phyloP scores from a whole-genome alignment of 805 yeast genomes.

The Lachancea meyersii region DNA sequence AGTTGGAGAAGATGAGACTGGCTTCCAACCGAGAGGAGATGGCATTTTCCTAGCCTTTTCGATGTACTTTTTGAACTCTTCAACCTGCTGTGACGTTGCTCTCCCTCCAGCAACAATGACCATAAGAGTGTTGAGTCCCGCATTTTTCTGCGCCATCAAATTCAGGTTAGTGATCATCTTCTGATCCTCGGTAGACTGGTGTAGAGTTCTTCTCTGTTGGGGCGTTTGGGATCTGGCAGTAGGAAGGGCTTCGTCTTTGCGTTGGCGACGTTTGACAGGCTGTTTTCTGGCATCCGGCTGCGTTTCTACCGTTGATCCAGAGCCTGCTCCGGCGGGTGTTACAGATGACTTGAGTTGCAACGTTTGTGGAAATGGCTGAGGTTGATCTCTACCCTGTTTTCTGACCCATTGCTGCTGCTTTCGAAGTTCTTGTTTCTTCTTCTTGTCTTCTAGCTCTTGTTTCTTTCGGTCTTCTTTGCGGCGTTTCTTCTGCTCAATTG shows the following conservation, averaged over 20 bases:
- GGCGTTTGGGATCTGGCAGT: conserved; percentile 49
- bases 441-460: conserved; percentile 31
- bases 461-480: conserved; percentile 34
- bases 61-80: conserved; percentile 74
- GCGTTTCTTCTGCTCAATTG: conserved; percentile 34
- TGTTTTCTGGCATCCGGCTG: neutral
- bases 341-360: conserved; percentile 5
- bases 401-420: conserved; percentile 22
- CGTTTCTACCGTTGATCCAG: neutral
- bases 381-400: conserved; percentile 23
- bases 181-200: conserved; percentile 64
- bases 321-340: neutral
- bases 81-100: conserved; percentile 66
- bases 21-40: conserved; percentile 37
- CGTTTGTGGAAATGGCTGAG: conserved; percentile 2
- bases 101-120: conserved; percentile 77
- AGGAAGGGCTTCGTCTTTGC: conserved; percentile 7
- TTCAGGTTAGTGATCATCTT: conserved; percentile 83
- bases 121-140: conserved; percentile 66
- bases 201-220: conserved; percentile 59
- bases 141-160: conserved; percentile 70
- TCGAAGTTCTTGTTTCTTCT: conserved; percentile 22
- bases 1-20: conserved; percentile 18
- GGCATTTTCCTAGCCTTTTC: conserved; percentile 75
- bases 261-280: conserved; percentile 17